phyloP scores from a whole-genome alignment of 352 stramenopile species.

The Phytopythium sindhum region DNA sequence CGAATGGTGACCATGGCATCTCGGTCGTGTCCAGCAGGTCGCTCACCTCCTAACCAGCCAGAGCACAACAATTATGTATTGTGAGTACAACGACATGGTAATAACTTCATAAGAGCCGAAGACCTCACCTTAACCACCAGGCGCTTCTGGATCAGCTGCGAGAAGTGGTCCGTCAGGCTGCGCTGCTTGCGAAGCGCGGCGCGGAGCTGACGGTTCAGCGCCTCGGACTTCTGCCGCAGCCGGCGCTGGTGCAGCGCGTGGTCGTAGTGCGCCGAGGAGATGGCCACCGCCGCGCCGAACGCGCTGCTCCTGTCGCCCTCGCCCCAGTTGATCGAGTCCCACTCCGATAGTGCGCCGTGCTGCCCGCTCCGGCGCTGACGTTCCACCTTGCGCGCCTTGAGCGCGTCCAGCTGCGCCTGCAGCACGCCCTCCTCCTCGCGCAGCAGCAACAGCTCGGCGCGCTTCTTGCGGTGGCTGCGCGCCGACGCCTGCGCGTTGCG shows the following conservation, averaged over 20 bases:
- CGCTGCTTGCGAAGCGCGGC: constrained; percentile 16
- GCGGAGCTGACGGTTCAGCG: constrained; percentile 19
- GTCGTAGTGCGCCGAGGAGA: not conserved
- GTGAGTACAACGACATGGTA: too few relatives aligned
- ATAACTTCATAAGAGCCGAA: not conserved
- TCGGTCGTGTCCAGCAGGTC: not conserved
- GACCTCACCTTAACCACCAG: not conserved
- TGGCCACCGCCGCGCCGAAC: not conserved
- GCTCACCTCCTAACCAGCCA: not conserved
- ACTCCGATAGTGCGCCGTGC: not conserved
- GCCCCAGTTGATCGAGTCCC: not conserved
- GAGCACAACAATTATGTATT: too few relatives aligned
- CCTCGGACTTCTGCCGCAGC: constrained; percentile 12
- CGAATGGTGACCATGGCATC: not conserved
- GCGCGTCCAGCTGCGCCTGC: constrained; percentile 14
- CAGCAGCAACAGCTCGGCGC: constrained; percentile 23
- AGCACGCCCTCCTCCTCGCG: constrained; percentile 14
- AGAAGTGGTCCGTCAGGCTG: constrained; percentile 12
- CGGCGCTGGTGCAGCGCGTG: constrained; percentile 10
- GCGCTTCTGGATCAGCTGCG: constrained; percentile 6
- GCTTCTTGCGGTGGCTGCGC: constrained; percentile 20
- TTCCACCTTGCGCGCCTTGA: constrained; percentile 5
- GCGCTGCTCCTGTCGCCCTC: not conserved
- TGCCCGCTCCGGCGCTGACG: not conserved
- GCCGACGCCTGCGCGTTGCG: constrained; percentile 4